These are phyloP conservation scores for Smittium culicis DNA, from an alignment of 371 early-diverging fungal genomes.

Conservation along the genomic window DNA sequence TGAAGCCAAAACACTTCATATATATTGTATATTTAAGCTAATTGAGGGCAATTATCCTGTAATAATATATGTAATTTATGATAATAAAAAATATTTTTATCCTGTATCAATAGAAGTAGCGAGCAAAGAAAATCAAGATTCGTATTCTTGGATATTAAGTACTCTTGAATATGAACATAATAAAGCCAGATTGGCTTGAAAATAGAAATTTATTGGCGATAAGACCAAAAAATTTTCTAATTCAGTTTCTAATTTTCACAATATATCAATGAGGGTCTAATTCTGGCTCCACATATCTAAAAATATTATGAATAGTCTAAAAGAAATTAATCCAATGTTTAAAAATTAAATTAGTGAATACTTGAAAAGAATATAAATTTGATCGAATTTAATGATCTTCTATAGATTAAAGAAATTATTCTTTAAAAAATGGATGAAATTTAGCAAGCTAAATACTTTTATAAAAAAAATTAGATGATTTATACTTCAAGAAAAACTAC, in stretches of 20 bases:
- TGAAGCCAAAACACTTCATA: background rate
- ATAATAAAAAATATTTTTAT: background rate
- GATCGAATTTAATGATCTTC: background rate
- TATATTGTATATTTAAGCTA: background rate
- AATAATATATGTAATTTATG: background rate
- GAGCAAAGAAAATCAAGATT: background rate
- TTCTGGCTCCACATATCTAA: background rate
- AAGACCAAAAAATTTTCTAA: background rate
- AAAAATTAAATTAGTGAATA: background rate
- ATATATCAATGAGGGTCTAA: background rate
- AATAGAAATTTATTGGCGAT: background rate
- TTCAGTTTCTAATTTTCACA: background rate
- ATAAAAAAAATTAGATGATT: background rate
- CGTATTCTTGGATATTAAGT: background rate
- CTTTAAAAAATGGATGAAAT: background rate
- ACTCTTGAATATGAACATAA: background rate
- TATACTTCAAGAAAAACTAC: background rate
- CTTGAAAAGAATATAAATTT: background rate
- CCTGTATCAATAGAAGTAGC: background rate
- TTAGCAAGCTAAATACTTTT: background rate
- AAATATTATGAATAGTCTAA: background rate
- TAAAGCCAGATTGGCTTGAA: background rate
- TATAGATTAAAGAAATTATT: background rate
- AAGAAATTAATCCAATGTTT: background rate
- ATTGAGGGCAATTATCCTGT: background rate